Base-by-base conservation (phyloP, 139 green algal genomes). In the Chlamydomonas schloesseri region DNA sequence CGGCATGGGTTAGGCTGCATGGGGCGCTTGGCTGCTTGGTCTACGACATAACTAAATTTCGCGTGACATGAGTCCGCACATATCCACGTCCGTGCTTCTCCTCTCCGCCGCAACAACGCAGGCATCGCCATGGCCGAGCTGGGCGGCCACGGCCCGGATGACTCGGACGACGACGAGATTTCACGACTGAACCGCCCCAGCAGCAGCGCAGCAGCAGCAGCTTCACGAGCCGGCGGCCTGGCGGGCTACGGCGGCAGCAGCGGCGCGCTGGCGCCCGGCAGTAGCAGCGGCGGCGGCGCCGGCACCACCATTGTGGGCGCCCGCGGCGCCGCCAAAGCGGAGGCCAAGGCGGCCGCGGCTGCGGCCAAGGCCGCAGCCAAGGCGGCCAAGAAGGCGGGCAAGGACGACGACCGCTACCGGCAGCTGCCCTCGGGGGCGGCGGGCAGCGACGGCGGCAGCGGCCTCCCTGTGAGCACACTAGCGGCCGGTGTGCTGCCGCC, bases 61-160 rank as follows among this genome's bases (percentile, higher is more conserved):
- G n/a, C n/a, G n/a, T n/a, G n/a, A n/a, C n/a, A n/a, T n/a, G n/a
- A n/a, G n/a, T n/a, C n/a, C n/a, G n/a, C n/a, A n/a, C n/a, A n/a
- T n/a, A n/a, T n/a, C n/a, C n/a, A n/a, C n/a, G n/a, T n/a, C n/a
- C n/a, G n/a, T n/a, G n/a, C n/a, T n/a, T n/a, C n/a, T n/a, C n/a
- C n/a, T n/a, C n/a, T n/a, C n/a, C n/a, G n/a, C n/a, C n/a, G n/a
- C n/a, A n/a, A n/a, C n/a, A n/a, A n/a, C 55, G 10, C 60, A n/a
- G 68, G 80, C 47, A 86, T 86, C 9, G 80, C 80, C 23, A 86
- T 86, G 68, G 33, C 74, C 2, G 74, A 81, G 24, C 53, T 81
- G 74, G 55, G 29, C 11, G 28, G 6, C 37, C 5, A 28, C 13
- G 69, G 17, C 31, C 46, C 29, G 28, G 33, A 34, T 55, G 42